phyloP scores from a whole-genome alignment of 1,284 basidiomycete genomes.

The Athelia sp. region DNA sequence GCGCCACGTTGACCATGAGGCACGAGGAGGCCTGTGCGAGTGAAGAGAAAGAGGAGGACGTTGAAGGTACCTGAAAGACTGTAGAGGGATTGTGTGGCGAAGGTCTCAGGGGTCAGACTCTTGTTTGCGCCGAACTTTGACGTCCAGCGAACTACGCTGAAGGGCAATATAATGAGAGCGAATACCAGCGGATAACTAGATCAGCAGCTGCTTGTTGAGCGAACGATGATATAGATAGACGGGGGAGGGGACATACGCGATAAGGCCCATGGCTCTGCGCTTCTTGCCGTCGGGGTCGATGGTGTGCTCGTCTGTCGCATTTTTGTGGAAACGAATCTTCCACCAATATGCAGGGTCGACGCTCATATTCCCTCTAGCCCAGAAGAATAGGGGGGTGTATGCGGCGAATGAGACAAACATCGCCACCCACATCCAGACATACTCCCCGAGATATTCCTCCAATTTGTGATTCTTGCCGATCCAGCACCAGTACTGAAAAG shows the following conservation, averaged over 20 bases:
- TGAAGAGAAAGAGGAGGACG: slow-evolving; percentile 7
- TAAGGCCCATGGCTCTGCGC: background rate
- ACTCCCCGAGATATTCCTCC: background rate
- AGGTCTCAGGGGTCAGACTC: slow-evolving; percentile 14
- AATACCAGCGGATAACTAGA: slow-evolving; percentile 19
- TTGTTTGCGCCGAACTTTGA: slow-evolving; percentile 9
- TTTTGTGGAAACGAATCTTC: slow-evolving; percentile 1
- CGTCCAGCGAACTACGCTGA: slow-evolving; percentile 14
- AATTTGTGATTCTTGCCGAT: background rate
- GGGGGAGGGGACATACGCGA: slow-evolving; percentile 1
- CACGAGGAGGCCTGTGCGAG: slow-evolving; percentile 4
- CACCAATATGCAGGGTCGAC: background rate
- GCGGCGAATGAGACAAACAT: background rate
- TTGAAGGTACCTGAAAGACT: slow-evolving; percentile 7
- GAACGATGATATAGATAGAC: background rate
- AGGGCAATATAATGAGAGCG: slow-evolving; percentile 12
- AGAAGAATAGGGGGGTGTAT: slow-evolving; percentile 1
- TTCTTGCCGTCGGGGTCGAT: background rate
- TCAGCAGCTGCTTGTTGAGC: too few species aligned
- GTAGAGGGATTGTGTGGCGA: slow-evolving; percentile 12
- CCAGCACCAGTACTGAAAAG: slow-evolving; percentile 4
- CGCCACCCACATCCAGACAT: slow-evolving; percentile 2
- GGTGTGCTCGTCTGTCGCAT: background rate
- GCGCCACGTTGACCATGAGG: background rate
- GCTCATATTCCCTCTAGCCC: slow-evolving; percentile 18